A percentile compares a stretch with the other conserved stretches of the same genome.
These are phyloP conservation scores for Nicotiana benthamiana DNA, from an alignment of 257 asterid species.

Conservation along the genomic window DNA sequence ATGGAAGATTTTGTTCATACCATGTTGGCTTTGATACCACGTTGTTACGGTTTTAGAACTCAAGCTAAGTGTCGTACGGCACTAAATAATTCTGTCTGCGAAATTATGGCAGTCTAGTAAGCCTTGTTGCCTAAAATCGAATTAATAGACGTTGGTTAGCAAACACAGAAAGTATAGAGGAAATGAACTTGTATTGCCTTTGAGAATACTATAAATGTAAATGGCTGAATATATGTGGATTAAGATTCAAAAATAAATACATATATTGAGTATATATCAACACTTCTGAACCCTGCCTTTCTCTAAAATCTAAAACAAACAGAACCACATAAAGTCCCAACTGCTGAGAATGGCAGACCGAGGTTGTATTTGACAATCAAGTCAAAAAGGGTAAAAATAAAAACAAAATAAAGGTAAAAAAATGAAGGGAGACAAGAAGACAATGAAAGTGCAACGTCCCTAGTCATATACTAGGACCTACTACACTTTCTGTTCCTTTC, in stretches of 20 bases:
- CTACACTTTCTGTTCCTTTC: conserved; percentile 25
- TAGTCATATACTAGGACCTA: conserved; percentile 17
- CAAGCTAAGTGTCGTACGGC: too few relatives aligned
- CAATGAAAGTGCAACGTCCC: conserved; percentile 15
- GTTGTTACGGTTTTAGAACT: too few relatives aligned
- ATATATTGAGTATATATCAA: conserved; percentile 25
- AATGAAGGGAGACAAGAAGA: neutral
- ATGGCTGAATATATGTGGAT: too few relatives aligned
- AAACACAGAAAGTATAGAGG: too few relatives aligned
- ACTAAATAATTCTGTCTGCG: too few relatives aligned
- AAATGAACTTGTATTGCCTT: too few relatives aligned
- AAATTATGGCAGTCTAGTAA: too few relatives aligned
- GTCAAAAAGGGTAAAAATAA: conserved; percentile 20
- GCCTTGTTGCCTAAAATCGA: too few relatives aligned
- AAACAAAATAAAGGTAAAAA: neutral
- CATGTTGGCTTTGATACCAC: too few relatives aligned
- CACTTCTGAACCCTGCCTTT: conserved; percentile 54
- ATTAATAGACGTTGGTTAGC: too few relatives aligned
- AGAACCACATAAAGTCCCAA: conserved; percentile 15
- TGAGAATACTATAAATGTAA: too few relatives aligned
- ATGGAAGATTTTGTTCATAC: too few relatives aligned
- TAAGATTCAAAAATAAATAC: neutral
- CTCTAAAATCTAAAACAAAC: conserved; percentile 29
- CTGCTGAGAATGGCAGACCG: conserved; percentile 40
- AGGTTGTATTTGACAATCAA: conserved; percentile 54